A percentile compares a stretch with the other conserved stretches of the same genome.
Evolutionary conservation across 176 grass and related monocot genomes (phyloP).

Genomic region (Aegilops tauschii): DNA sequence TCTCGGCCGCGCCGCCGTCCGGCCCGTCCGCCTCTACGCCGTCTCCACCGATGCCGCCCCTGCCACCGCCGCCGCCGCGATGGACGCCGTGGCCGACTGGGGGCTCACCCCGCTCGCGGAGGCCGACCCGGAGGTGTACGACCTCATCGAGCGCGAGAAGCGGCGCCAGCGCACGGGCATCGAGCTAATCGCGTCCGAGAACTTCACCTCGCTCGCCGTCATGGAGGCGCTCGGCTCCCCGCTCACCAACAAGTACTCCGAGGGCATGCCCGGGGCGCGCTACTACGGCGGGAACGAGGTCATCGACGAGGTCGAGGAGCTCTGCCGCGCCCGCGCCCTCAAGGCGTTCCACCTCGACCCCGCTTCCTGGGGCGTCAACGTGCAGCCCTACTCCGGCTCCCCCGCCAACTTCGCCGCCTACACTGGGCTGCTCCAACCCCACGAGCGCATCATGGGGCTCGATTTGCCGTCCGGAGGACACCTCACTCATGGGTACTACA

Average conservation of each 20-base stretch:
- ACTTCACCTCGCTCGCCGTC: slow-evolving; percentile 58
- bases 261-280: slow-evolving; percentile 56
- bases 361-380: slow-evolving; percentile 65
- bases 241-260: slow-evolving; percentile 80
- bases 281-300: slow-evolving; percentile 78
- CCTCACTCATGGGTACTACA: slow-evolving; percentile 63
- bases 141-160: slow-evolving; percentile 52
- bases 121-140: slow-evolving; percentile 35
- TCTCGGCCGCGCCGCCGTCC: neutral
- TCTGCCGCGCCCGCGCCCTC: slow-evolving; percentile 56
- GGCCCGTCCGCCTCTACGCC: neutral
- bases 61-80: neutral
- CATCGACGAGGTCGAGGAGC: slow-evolving; percentile 62
- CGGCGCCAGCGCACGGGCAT: slow-evolving; percentile 51
- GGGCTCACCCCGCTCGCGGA: neutral
- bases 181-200: slow-evolving; percentile 79
- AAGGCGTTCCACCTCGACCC: slow-evolving; percentile 51
- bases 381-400: slow-evolving; percentile 70
- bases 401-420: slow-evolving; percentile 69
- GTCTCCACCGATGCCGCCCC: neutral
- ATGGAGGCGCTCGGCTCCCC: slow-evolving; percentile 61
- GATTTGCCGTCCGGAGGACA: slow-evolving; percentile 78
- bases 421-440: slow-evolving; percentile 56
- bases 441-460: slow-evolving; percentile 78
- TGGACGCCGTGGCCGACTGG: slow-evolving; percentile 12